Base-by-base conservation (phyloP, 345 rosid genomes). In the Bruguiera sexangula region DNA sequence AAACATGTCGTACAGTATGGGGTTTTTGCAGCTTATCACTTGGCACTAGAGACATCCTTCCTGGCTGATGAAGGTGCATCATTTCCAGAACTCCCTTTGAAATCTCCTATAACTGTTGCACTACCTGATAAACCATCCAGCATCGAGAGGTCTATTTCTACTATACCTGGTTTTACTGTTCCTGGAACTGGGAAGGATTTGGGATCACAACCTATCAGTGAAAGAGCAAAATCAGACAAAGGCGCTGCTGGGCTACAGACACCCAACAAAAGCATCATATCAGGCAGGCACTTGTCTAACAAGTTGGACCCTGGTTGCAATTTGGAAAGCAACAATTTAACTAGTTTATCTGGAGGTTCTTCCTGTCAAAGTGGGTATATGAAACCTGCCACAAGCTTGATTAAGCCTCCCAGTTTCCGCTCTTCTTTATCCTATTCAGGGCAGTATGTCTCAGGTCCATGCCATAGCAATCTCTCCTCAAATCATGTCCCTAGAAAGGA, bases 1-100 rank as follows among this genome's bases (percentile, higher is more conserved):
- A 94, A 94, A 80, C 93, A 87, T 75, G 96, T 94, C 62, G 89
- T 91, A 75, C 97, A 91, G 57, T 94, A 89, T 80, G 98, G 98
- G 74, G 82, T 94, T 75, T 94, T 94, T 76, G 98, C 98, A 66
- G 98, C 98, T 51, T 91, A 94, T 81, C 98, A 94, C 75, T 79
- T 94, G 85, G 98, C 93, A 63, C 53, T 88, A 30, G 96, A 91
- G 84, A 94, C 96, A 59, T 94, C 97, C 31, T 94, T 94, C 79
- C 91, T 94, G 74, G 98, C 96, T 31, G 98, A 94, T 67, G 98
- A 94, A 82, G 90, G 98, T 76, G 72, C 62, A 76, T 59, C 72
- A 31, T 37, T 78, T 75, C 68, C 81, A 36, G 96, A 88, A 65
- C 85, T 89, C 55, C 93, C 95, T 52, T 69, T 91, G 75, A 83